Evolutionary conservation across 805 yeast species (phyloP), one percentile per base, ranked within the genome.

Genomic region (Lachancea thermotolerans): DNA sequence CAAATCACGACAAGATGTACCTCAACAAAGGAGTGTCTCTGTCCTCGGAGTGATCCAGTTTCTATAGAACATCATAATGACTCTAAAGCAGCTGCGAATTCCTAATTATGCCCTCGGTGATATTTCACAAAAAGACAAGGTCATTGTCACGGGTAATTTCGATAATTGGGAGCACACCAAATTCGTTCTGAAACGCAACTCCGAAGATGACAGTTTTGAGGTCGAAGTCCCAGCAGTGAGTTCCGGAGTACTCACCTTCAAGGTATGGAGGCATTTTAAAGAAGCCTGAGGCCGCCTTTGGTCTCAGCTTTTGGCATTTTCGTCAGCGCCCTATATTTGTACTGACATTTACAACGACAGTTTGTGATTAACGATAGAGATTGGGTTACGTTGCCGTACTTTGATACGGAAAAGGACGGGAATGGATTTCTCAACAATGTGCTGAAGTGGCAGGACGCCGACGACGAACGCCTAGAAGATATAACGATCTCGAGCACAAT

Each of bases 121-220:
- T 4, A 12, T 31, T 17, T 37, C 49, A 6, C 43, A 32, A 21
- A 47, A 37, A 27, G 57, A 55, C 43, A 47, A 52, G 42, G 51
- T 60, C 11, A 46, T 53, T 15, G 49, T 60, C 6, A 58, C 65
- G 3, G 65, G 64, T 3, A 62, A 58, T 30, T 58, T 59, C 41
- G 60, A 59, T 42, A 49, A 59, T 35, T 60, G 65, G 64, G 44
- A 46, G 30, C 56, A 51, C 27, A 42, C 52, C 1, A 48, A 48
- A 14, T 58, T 51, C 36, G 49, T 43, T 12, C 35, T 59, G 35
- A 32, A 33, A 17, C 49, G 46, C 15, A 50, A 51, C 35, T 45
- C 41, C n/a, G 37, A 42, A 10, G 42, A 37, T 18, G 52, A 48
- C 10, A 45, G 51, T 27, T 57, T 50, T 38, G 47, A 33, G 25